Conservation (phyloP, 306 rosid genomes). For the Sphenostylis stenocarpa region DNA sequence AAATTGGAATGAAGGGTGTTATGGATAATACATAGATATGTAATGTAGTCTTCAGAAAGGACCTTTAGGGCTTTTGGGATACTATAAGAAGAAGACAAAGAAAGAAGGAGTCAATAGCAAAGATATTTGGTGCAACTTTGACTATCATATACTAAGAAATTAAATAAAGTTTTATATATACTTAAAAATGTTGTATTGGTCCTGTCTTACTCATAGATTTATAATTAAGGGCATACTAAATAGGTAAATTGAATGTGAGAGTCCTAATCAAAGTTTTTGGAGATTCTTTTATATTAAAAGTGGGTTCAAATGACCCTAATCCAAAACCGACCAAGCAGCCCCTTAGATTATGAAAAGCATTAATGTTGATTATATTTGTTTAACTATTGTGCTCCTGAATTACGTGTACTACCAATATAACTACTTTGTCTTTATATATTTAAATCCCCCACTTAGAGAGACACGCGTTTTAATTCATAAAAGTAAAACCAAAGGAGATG, state of each 20-base stretch:
- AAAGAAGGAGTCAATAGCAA: not conserved
- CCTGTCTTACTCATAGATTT: not conserved
- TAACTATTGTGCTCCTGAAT: not conserved
- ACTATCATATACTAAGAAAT: not conserved
- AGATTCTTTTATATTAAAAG: not conserved
- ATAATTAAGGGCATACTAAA: not conserved
- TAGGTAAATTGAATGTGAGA: not conserved
- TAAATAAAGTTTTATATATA: not conserved
- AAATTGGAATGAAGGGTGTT: not conserved
- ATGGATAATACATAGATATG: not conserved
- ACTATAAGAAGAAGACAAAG: not conserved
- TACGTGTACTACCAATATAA: conserved; percentile 32
- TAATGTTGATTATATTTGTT: not conserved
- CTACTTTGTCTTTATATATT: not conserved
- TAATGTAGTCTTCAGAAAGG: not conserved
- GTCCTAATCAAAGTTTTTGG: conserved; percentile 38
- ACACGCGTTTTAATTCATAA: conserved; percentile 29
- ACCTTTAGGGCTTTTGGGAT: not conserved
- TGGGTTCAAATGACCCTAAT: conserved; percentile 26
- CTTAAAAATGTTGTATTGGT: not conserved
- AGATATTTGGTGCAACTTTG: not conserved
- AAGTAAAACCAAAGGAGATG: not conserved
- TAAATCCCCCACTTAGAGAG: not conserved
- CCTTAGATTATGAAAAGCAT: conserved; percentile 36
- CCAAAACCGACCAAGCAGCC: conserved; percentile 40